These are phyloP conservation scores for Acanthamoeba lugdunensis DNA, from an alignment of 208 protist species.

Conservation along the genomic window DNA sequence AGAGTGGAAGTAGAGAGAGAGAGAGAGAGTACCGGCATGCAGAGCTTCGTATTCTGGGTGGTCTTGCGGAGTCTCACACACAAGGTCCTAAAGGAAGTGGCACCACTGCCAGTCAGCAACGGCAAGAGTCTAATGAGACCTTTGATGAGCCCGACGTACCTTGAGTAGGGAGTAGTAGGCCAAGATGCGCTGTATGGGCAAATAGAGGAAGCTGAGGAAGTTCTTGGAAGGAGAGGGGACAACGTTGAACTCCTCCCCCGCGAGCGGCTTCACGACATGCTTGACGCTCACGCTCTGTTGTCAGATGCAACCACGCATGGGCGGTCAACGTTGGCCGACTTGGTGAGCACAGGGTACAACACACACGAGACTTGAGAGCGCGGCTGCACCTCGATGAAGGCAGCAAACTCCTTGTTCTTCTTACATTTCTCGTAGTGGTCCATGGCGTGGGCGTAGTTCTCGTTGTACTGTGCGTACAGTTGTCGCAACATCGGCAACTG, in stretches of 20 bases:
- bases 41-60: slow-evolving; percentile 47
- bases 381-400: slow-evolving; percentile 25
- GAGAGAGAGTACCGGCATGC: slow-evolving; percentile 40
- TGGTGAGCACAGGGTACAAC: not conserved
- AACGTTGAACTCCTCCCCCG: slow-evolving; percentile 3
- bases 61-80: slow-evolving; percentile 29
- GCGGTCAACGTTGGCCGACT: not conserved
- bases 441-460: slow-evolving; percentile 69
- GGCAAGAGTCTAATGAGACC: not conserved
- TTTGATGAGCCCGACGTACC: not conserved
- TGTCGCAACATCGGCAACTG: slow-evolving; percentile 61
- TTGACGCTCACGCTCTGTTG: slow-evolving; percentile 23
- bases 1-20: not conserved
- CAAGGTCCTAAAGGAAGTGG: slow-evolving; percentile 11
- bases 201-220: slow-evolving; percentile 69
- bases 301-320: not conserved
- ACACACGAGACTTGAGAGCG: not conserved
- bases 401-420: slow-evolving; percentile 60
- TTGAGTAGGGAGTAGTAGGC: slow-evolving; percentile 59
- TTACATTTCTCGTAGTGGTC: slow-evolving; percentile 69
- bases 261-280: not conserved
- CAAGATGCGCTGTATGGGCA: slow-evolving; percentile 67
- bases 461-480: slow-evolving; percentile 64
- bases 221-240: slow-evolving; percentile 15
- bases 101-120: no score